Conservation (phyloP, 805 yeast genomes). For the Candida tammaniensis region DNA sequence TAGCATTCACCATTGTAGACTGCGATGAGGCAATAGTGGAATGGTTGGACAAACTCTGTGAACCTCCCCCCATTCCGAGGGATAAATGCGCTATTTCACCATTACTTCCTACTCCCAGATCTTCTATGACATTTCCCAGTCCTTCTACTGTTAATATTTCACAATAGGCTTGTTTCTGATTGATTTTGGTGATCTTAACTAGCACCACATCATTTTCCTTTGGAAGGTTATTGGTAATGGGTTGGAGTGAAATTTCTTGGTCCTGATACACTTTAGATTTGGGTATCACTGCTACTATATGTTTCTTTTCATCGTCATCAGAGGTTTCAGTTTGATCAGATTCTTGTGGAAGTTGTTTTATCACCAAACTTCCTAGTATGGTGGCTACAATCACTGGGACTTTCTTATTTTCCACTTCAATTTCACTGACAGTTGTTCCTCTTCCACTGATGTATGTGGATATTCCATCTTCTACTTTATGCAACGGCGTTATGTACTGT, state of each 20-base stretch:
- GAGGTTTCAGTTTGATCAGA: not conserved
- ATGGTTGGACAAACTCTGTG: constrained; percentile 38
- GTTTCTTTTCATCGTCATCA: constrained; percentile 14
- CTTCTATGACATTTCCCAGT: constrained; percentile 53
- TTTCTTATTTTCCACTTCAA: constrained; percentile 32
- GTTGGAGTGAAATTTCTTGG: constrained; percentile 1
- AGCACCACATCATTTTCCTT: constrained; percentile 81
- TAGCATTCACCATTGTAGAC: constrained; percentile 32
- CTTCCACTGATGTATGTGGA: constrained; percentile 57
- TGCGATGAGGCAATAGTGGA: constrained; percentile 39
- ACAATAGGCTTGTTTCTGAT: constrained; percentile 67
- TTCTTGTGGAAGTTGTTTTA: constrained; percentile 21
- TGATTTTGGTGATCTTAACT: constrained; percentile 67
- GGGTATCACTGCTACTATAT: constrained; percentile 10
- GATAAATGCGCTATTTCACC: constrained; percentile 38
- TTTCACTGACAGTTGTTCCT: constrained; percentile 56
- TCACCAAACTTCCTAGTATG: constrained; percentile 55
- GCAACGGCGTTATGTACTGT: constrained; percentile 65
- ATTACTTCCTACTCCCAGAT: constrained; percentile 65
- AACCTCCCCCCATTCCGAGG: constrained; percentile 52
- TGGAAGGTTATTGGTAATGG: constrained; percentile 57
- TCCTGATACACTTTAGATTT: constrained; percentile 2
- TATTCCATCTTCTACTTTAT: constrained; percentile 28
- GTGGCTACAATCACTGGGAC: constrained; percentile 55
- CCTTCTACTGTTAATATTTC: constrained; percentile 72